A percentile compares a stretch with the other conserved stretches of the same genome.
Conservation (phyloP, 139 green algal species). For the Asterochloris sp. region DNA sequence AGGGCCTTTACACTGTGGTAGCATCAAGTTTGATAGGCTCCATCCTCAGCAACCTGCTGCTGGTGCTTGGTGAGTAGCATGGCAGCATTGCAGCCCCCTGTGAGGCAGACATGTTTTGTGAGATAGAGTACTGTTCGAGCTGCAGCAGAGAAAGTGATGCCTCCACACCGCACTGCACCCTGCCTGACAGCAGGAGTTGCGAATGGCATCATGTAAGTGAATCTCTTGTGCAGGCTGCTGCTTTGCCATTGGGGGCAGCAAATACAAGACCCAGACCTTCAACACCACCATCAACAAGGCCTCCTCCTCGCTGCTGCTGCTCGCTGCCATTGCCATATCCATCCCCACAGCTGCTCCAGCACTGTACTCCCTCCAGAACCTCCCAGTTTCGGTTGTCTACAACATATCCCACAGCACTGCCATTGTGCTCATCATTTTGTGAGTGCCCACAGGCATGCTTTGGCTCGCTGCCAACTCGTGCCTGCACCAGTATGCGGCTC, state of each 20-base stretch:
- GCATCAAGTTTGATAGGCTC: slow-evolving; percentile 72
- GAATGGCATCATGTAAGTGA: background rate
- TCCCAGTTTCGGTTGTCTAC: slow-evolving; percentile 30
- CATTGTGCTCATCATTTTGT: slow-evolving; percentile 52
- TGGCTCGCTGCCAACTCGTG: background rate
- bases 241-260: slow-evolving; percentile 75
- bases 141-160: background rate
- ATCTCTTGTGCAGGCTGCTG: slow-evolving; percentile 57
- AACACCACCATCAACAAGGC: slow-evolving; percentile 62
- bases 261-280: slow-evolving; percentile 70
- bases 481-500: no score
- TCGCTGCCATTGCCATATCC: slow-evolving; percentile 72
- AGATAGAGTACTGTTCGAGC: background rate
- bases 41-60: slow-evolving; percentile 83
- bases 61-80: slow-evolving; percentile 65
- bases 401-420: slow-evolving; percentile 57
- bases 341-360: slow-evolving; percentile 57
- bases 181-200: background rate
- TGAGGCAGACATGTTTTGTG: background rate
- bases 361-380: slow-evolving; percentile 25
- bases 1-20: slow-evolving; percentile 69
- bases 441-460: slow-evolving; percentile 1
- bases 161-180: background rate
- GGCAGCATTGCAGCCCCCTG: background rate
- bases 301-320: slow-evolving; percentile 71